phyloP scores from a whole-genome alignment of 225 moss, liverwort and hornwort genomes.

The Marchantia paleacea region DNA sequence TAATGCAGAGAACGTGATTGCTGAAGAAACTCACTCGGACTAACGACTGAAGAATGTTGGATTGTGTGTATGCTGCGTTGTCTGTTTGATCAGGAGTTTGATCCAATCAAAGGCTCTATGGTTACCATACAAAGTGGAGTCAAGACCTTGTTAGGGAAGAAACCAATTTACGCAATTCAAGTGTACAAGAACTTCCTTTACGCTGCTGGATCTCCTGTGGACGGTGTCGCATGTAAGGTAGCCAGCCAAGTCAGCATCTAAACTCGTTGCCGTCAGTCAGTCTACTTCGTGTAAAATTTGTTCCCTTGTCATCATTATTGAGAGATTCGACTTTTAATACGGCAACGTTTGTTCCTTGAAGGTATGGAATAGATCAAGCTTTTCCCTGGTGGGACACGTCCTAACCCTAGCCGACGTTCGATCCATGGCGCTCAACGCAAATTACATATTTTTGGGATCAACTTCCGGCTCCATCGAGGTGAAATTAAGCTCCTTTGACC shows the following conservation, averaged over 20 bases:
- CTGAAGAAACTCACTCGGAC: too few species aligned
- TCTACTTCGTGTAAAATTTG: neutral
- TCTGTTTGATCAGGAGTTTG: slow-evolving; percentile 30
- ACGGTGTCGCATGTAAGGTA: slow-evolving; percentile 46
- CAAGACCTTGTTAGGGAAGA: slow-evolving; percentile 39
- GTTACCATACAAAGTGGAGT: slow-evolving; percentile 39
- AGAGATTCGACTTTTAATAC: neutral
- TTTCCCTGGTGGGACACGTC: slow-evolving; percentile 24
- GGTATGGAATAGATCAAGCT: slow-evolving; percentile 43
- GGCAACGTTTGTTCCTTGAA: neutral
- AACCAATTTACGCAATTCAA: slow-evolving; percentile 39
- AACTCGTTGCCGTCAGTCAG: neutral
- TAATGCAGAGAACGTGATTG: too few species aligned
- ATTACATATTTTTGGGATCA: slow-evolving; percentile 43
- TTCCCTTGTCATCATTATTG: neutral
- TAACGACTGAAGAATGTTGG: too few species aligned
- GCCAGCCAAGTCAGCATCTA: neutral
- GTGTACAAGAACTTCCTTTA: slow-evolving; percentile 37
- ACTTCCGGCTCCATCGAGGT: slow-evolving; percentile 43
- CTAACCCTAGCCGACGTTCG: slow-evolving; percentile 39
- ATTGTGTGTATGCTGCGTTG: neutral
- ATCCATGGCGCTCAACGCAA: slow-evolving; percentile 41
- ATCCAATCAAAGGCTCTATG: slow-evolving; percentile 32
- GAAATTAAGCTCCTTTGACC: neutral
- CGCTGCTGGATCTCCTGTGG: slow-evolving; percentile 42